phyloP scores from a whole-genome alignment of 371 early-diverging fungal genomes.

The Mucor lusitanicus region DNA sequence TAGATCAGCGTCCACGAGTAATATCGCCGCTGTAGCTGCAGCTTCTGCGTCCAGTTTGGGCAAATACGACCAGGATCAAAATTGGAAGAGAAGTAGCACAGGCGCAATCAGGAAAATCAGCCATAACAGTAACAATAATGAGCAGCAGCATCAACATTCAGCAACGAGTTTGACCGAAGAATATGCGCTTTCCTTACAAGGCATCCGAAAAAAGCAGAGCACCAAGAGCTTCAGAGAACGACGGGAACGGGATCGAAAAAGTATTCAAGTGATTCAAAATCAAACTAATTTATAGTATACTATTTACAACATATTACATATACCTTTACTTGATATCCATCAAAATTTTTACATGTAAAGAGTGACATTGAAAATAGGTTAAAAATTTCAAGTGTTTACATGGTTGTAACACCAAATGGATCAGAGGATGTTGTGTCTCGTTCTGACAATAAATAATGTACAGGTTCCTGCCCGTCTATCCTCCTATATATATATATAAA shows the following conservation, averaged over 20 bases:
- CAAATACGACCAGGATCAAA: conserved; percentile 21
- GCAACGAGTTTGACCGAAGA: conserved; percentile 43
- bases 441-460: neutral
- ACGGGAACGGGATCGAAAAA: conserved; percentile 50
- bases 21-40: conserved; percentile 18
- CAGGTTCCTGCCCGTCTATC: neutral
- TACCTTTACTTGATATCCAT: neutral
- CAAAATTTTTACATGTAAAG: neutral
- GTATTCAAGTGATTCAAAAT: conserved; percentile 16
- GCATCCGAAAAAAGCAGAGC: conserved; percentile 50
- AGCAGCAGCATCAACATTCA: neutral
- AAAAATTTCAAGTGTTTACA: conserved; percentile 1
- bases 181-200: conserved; percentile 50
- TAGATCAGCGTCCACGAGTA: conserved; percentile 39
- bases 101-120: conserved; percentile 20
- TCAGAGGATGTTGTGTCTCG: conserved; percentile 1
- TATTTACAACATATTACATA: neutral
- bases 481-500: neutral
- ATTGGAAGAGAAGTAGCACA: conserved; percentile 25
- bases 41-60: neutral
- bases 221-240: conserved; percentile 50
- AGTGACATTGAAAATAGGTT: neutral
- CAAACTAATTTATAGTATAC: neutral
- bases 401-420: neutral
- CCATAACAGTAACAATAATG: neutral